Evolutionary conservation across 2,329 filamentous ascomycete genomes (phyloP).

Genomic region (Curvularia hawaiiensis): DNA sequence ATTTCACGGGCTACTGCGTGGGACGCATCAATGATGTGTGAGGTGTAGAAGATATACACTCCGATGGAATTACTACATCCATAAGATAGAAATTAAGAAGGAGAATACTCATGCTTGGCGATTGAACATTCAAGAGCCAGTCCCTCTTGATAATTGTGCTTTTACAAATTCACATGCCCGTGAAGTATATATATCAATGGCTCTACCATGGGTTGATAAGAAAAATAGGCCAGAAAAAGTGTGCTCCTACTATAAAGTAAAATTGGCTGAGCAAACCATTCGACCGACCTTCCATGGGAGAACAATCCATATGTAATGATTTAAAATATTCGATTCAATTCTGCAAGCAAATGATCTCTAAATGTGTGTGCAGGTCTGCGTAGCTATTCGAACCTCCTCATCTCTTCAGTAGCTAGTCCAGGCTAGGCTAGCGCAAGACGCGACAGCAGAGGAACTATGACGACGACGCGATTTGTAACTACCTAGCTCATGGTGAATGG

Average conservation of each 20-base stretch:
- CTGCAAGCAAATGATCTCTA: neutral
- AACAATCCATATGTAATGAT: no score
- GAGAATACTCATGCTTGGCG: no score
- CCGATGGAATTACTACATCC: no score
- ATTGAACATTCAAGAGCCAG: no score
- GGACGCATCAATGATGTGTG: neutral
- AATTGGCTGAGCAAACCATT: neutral
- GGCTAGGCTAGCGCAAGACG: neutral
- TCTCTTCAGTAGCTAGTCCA: neutral
- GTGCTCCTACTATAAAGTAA: neutral
- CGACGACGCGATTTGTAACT: neutral
- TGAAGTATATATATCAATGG: no score
- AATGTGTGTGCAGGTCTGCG: neutral
- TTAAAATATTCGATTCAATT: no score
- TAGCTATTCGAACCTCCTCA: neutral
- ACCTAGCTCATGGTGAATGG: no score
- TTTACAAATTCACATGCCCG: no score
- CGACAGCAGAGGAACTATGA: slow-evolving; percentile 1
- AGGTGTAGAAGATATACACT: neutral
- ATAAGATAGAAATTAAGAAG: no score
- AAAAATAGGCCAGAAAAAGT: neutral
- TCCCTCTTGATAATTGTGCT: no score
- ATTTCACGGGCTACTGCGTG: neutral
- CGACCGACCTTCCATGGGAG: no score
- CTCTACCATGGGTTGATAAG: neutral